Percentiles rank a stretch among this genome's conserved stretches.
Conservation (phyloP, 2,329 filamentous ascomycete genomes). For the Claviceps spartinae region DNA sequence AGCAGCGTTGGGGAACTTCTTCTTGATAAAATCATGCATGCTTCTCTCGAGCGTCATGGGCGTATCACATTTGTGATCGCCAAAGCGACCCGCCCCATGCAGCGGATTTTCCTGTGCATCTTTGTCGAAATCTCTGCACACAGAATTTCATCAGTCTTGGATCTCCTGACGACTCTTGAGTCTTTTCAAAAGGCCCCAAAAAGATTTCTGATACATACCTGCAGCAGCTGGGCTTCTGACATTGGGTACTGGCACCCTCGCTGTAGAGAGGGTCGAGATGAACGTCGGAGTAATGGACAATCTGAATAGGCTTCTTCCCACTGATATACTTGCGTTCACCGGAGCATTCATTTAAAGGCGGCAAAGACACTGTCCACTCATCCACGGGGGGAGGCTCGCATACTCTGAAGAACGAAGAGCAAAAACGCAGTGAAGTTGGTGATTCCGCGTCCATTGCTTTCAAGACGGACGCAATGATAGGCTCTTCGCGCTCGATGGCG, state of each 20-base stretch:
- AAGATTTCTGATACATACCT: conserved; percentile 16
- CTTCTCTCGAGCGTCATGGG: conserved; percentile 37
- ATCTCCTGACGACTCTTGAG: background rate
- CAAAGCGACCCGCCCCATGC: conserved; percentile 35
- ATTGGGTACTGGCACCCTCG: conserved; percentile 37
- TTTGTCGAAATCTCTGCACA: conserved; percentile 31
- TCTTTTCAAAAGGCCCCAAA: no score
- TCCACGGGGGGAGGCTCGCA: conserved; percentile 33
- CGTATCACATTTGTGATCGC: conserved; percentile 37
- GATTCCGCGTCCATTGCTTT: conserved; percentile 31
- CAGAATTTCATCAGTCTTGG: background rate
- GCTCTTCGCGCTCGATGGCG: conserved; percentile 34
- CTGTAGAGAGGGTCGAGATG: conserved; percentile 43
- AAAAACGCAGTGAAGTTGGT: conserved; percentile 37
- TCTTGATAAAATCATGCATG: conserved; percentile 38
- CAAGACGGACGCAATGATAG: conserved; percentile 34
- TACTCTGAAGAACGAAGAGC: conserved; percentile 35
- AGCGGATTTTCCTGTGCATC: conserved; percentile 31
- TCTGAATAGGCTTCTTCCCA: conserved; percentile 30
- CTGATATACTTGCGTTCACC: conserved; percentile 21
- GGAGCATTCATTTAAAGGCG: conserved; percentile 22
- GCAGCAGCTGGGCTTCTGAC: conserved; percentile 45
- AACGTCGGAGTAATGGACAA: conserved; percentile 46
- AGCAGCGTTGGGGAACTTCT: conserved; percentile 28
- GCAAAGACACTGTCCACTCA: conserved; percentile 29